These are phyloP conservation scores for Rhododendron molle DNA, from an alignment of 148 eudicot genomes.

Conservation along the genomic window DNA sequence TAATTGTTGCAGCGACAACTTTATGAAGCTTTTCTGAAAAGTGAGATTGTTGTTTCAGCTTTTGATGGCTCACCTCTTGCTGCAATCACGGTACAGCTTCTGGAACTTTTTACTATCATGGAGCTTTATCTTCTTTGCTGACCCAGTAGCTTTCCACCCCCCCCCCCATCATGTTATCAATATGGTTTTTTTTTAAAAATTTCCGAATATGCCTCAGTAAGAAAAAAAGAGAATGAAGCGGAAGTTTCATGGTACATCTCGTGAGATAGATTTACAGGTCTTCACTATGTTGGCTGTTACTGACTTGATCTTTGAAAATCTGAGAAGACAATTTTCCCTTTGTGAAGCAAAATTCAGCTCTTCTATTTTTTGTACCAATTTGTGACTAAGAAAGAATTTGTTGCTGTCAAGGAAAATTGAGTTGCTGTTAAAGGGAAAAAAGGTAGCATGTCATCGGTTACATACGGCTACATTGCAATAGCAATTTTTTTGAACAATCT, in stretches of 20 bases:
- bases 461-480: background rate
- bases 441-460: background rate
- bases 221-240: background rate
- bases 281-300: background rate
- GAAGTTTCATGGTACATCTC: background rate
- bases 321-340: background rate
- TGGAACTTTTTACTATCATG: background rate
- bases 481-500: background rate
- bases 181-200: background rate
- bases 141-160: background rate
- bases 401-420: background rate
- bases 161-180: background rate
- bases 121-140: background rate
- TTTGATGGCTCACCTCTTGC: conserved; percentile 99
- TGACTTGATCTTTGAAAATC: background rate
- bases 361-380: background rate
- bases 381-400: background rate
- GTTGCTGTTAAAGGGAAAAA: background rate
- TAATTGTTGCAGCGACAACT: conserved; percentile 62
- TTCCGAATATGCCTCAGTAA: background rate
- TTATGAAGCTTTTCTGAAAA: conserved; percentile 89
- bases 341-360: background rate
- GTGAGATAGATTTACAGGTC: background rate
- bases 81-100: conserved; percentile 75
- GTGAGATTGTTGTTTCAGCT: conserved; percentile 95